A percentile compares a stretch with the other conserved stretches of the same genome.
phyloP scores from a whole-genome alignment of 2,329 filamentous ascomycete genomes.

The Coccinonectria pachysandricola region DNA sequence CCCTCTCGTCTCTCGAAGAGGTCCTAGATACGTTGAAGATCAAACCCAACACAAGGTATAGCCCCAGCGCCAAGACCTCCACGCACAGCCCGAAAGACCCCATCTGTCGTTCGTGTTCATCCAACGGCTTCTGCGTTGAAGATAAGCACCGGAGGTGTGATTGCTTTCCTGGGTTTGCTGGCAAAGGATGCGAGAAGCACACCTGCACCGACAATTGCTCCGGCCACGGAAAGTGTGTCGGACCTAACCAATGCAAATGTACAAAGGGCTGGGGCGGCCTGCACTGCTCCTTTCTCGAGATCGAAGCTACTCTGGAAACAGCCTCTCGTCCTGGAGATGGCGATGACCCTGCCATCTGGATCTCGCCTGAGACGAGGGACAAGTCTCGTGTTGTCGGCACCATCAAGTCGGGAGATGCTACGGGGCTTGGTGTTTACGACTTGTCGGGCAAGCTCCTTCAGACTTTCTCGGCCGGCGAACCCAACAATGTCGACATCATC shows the following conservation, averaged over 20 bases:
- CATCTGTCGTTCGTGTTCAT: constrained; percentile 25
- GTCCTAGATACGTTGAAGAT: constrained; percentile 24
- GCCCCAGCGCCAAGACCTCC: constrained; percentile 21
- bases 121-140: constrained; percentile 28
- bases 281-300: constrained; percentile 33
- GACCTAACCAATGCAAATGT: constrained; percentile 32
- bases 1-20: constrained; percentile 26
- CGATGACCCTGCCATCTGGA: constrained; percentile 39
- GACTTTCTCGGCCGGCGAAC: constrained; percentile 32
- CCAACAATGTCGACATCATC: constrained; percentile 45
- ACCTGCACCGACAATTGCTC: constrained; percentile 32
- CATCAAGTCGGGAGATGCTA: constrained; percentile 37
- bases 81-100: constrained; percentile 13
- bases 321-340: constrained; percentile 34
- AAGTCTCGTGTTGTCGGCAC: constrained; percentile 41
- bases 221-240: constrained; percentile 29
- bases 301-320: constrained; percentile 32
- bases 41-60: constrained; percentile 27
- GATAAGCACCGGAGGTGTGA: constrained; percentile 21
- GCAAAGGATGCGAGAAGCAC: constrained; percentile 23
- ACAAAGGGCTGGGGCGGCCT: constrained; percentile 33
- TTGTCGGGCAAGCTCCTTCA: constrained; percentile 37
- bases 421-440: constrained; percentile 40
- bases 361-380: constrained; percentile 28
- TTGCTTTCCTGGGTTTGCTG: constrained; percentile 34